Percentiles rank a stretch among this genome's conserved stretches.
These are phyloP conservation scores for Lodderomyces parapsilosis DNA, from an alignment of 1,139 yeast genomes.

Conservation along the genomic window DNA sequence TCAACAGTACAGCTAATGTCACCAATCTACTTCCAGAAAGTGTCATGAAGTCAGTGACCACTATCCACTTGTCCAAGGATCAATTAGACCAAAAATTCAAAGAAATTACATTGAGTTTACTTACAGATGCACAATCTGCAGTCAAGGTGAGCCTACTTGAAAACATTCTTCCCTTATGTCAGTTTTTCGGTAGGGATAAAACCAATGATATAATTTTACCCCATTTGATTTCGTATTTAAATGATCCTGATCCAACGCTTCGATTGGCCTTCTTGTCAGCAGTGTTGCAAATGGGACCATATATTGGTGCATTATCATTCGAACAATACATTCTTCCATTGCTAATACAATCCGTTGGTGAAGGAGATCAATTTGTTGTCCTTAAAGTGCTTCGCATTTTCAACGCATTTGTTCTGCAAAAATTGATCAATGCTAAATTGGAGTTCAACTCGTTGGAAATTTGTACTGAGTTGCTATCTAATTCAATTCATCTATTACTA, in stretches of 20 bases:
- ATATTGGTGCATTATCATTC: conserved; percentile 75
- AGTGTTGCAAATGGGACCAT: conserved; percentile 76
- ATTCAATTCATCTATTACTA: conserved; percentile 41
- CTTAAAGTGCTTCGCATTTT: conserved; percentile 73
- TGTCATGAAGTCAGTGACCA: conserved; percentile 11
- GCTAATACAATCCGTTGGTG: conserved; percentile 76
- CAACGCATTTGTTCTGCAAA: conserved; percentile 28
- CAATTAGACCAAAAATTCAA: conserved; percentile 52
- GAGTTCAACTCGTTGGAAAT: conserved; percentile 44
- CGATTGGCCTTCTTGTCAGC: conserved; percentile 71
- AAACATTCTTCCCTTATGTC: conserved; percentile 72
- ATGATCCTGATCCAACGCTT: conserved; percentile 70
- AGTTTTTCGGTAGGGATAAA: conserved; percentile 81
- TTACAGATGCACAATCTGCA: conserved; percentile 66
- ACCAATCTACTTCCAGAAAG: conserved; percentile 10
- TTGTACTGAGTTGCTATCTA: conserved; percentile 35
- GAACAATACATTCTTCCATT: conserved; percentile 89
- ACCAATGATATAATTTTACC: conserved; percentile 87
- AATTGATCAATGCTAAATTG: conserved; percentile 35
- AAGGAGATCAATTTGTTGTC: conserved; percentile 80
- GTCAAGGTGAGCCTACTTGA: conserved; percentile 71
- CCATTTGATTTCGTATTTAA: conserved; percentile 86
- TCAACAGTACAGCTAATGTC: conserved; percentile 21
- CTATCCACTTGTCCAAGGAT: conserved; percentile 25
- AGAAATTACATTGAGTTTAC: conserved; percentile 57